phyloP scores from a whole-genome alignment of 176 grass and related monocot genomes.

The Bothriochloa decipiens region DNA sequence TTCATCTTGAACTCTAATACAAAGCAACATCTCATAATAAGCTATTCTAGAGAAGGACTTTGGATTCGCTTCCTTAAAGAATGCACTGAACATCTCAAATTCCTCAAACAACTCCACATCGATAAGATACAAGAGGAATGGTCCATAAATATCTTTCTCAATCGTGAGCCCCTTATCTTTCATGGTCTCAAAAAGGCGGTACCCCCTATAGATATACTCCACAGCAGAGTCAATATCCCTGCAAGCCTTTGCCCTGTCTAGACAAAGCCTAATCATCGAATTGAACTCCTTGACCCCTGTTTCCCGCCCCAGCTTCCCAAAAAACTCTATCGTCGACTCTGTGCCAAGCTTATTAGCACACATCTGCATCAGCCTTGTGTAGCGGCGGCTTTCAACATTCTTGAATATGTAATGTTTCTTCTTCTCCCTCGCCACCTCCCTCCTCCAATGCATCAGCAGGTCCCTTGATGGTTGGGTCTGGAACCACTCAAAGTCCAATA shows the following conservation, averaged over 20 bases:
- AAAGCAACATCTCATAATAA: conserved; percentile 91
- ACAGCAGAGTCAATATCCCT: conserved; percentile 59
- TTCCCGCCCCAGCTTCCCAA: conserved; percentile 75
- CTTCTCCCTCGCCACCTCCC: conserved; percentile 64
- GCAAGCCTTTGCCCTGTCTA: conserved; percentile 55
- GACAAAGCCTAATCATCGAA: conserved; percentile 63
- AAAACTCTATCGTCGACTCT: conserved; percentile 62
- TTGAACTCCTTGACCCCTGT: conserved; percentile 75
- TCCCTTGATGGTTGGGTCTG: background rate
- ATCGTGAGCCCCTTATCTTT: conserved; percentile 71
- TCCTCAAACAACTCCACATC: conserved; percentile 67
- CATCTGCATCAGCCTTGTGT: conserved; percentile 66
- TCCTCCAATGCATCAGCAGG: conserved; percentile 23
- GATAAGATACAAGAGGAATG: conserved; percentile 78
- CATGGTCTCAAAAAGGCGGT: conserved; percentile 63
- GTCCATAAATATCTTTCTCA: conserved; percentile 59
- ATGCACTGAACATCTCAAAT: conserved; percentile 69
- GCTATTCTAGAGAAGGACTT: conserved; percentile 59
- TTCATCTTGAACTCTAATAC: conserved; percentile 71
- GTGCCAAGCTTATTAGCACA: conserved; percentile 69
- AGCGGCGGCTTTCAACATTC: conserved; percentile 66
- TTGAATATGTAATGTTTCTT: conserved; percentile 82
- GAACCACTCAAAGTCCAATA: conserved; percentile 66
- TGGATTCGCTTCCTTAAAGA: conserved; percentile 75
- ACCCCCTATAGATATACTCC: conserved; percentile 61